phyloP scores from a whole-genome alignment of 2,329 filamentous ascomycete species.

The Cladosporium sp. region DNA sequence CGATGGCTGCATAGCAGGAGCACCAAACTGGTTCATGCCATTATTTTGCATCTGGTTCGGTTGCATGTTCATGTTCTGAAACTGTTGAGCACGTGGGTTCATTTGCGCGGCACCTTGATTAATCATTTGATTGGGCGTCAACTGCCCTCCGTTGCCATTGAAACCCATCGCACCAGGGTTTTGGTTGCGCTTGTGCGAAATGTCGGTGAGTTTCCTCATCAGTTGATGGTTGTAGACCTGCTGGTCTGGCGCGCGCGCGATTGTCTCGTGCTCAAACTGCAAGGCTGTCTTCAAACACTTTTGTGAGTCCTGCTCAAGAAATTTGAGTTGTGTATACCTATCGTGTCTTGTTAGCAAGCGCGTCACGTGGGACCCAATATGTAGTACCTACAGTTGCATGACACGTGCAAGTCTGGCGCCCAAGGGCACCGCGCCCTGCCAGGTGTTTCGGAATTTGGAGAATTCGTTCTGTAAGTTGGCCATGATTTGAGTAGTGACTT shows the following conservation, averaged over 20 bases:
- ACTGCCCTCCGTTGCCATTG: slow-evolving; percentile 9
- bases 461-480: slow-evolving; percentile 21
- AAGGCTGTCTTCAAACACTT: slow-evolving; percentile 26
- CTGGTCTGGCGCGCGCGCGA: slow-evolving; percentile 19
- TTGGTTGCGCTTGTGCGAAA: slow-evolving; percentile 21
- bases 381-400: slow-evolving; percentile 30
- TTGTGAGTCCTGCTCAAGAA: slow-evolving; percentile 18
- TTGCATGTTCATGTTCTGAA: slow-evolving; percentile 32
- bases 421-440: slow-evolving; percentile 31
- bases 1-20: slow-evolving; percentile 13
- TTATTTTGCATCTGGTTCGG: slow-evolving; percentile 13
- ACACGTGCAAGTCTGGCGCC: slow-evolving; percentile 25
- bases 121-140: slow-evolving; percentile 16
- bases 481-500: slow-evolving; percentile 23
- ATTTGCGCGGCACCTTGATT: slow-evolving; percentile 11
- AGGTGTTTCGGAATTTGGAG: slow-evolving; percentile 22
- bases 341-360: not conserved
- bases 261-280: slow-evolving; percentile 24
- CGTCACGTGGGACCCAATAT: not conserved
- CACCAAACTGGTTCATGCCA: slow-evolving; percentile 20
- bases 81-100: slow-evolving; percentile 15
- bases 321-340: slow-evolving; percentile 22
- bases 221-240: slow-evolving; percentile 26
- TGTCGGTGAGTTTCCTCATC: slow-evolving; percentile 25
- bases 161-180: slow-evolving; percentile 13